Evolutionary conservation across 768 basidiomycete species (phyloP).

Genomic region (Royoungia palumana): DNA sequence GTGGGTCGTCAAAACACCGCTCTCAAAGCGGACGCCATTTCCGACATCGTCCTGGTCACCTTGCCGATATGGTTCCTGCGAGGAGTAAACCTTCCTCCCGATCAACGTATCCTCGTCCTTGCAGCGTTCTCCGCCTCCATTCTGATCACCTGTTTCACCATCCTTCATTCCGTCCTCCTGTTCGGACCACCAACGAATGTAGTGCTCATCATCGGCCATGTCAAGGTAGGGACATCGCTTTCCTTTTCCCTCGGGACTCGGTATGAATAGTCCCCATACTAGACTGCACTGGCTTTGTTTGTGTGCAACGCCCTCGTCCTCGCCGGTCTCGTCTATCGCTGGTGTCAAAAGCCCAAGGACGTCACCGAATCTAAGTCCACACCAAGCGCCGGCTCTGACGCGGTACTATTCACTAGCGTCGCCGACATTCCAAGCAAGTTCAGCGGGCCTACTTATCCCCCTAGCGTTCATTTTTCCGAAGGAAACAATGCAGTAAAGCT

Average conservation of each 20-base stretch:
- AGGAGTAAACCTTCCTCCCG: constrained; percentile 11
- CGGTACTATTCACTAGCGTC: constrained; percentile 17
- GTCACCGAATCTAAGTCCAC: background rate
- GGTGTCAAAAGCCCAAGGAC: background rate
- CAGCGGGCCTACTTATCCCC: background rate
- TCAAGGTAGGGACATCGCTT: constrained; percentile 18
- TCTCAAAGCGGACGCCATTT: constrained; percentile 20
- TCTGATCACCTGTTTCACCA: constrained; percentile 20
- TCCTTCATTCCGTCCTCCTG: constrained; percentile 22
- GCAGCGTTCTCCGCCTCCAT: constrained; percentile 22
- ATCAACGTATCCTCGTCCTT: constrained; percentile 19
- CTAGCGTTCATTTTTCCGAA: no score
- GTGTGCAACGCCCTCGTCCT: constrained; percentile 23
- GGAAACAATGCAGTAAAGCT: no score
- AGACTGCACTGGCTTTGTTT: constrained; percentile 21
- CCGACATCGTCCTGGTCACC: constrained; percentile 20
- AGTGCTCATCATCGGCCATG: constrained; percentile 19
- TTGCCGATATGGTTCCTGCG: constrained; percentile 15
- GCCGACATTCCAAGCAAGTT: constrained; percentile 17
- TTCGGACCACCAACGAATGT: constrained; percentile 1
- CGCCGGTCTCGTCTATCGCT: constrained; percentile 16
- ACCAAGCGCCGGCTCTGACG: background rate
- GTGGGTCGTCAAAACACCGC: background rate
- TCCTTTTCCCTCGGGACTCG: background rate
- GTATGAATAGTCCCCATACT: no score